These are phyloP conservation scores for Linnemannia zychae DNA, from an alignment of 192 early-diverging fungal species.

Conservation along the genomic window DNA sequence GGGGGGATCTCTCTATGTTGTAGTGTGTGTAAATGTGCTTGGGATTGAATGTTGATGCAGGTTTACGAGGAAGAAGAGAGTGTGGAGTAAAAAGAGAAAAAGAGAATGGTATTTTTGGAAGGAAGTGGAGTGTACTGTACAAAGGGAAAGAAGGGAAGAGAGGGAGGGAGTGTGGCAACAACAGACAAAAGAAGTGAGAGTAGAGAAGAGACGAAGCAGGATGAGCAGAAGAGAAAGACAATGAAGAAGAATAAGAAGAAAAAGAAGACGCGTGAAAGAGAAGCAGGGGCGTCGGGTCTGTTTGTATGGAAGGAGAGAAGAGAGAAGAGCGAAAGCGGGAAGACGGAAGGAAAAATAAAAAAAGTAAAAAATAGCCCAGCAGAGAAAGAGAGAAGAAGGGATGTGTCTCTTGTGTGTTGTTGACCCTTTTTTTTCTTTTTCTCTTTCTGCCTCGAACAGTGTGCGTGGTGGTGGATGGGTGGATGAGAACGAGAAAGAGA, in stretches of 20 bases:
- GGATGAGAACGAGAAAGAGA: too few species aligned
- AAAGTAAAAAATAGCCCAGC: background rate
- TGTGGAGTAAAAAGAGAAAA: background rate
- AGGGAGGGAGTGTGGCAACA: background rate
- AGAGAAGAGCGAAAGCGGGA: background rate
- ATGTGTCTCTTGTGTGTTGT: background rate
- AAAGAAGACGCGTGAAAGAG: background rate
- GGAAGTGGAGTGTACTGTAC: background rate
- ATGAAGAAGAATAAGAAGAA: background rate
- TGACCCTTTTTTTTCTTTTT: background rate
- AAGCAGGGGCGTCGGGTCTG: background rate
- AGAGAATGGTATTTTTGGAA: too few species aligned
- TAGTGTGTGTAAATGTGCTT: background rate
- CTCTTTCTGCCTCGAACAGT: too few species aligned
- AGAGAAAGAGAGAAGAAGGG: background rate
- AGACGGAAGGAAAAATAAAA: background rate
- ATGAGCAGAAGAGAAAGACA: background rate
- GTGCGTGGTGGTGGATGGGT: too few species aligned
- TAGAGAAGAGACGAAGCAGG: background rate
- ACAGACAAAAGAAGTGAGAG: background rate
- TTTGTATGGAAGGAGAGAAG: background rate
- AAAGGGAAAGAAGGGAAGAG: background rate
- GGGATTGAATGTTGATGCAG: background rate
- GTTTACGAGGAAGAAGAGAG: background rate
- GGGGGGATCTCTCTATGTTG: constrained; percentile 8